These are phyloP conservation scores for Arbutus unedo DNA, from an alignment of 148 eudicot species.

Conservation along the genomic window DNA sequence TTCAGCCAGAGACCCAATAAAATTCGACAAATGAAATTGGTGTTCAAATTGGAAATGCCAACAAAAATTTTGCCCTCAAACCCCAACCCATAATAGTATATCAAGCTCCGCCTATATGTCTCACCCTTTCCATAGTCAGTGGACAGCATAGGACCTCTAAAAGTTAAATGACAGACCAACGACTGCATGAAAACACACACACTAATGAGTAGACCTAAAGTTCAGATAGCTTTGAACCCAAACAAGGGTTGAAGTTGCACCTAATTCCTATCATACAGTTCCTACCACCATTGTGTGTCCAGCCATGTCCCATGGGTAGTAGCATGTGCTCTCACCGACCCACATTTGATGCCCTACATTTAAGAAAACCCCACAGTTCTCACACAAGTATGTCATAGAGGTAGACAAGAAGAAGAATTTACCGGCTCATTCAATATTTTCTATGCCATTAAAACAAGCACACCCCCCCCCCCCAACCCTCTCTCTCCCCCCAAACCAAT, in stretches of 20 bases:
- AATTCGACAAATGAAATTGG: neutral
- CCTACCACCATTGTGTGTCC: neutral
- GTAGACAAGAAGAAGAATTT: neutral
- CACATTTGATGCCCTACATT: neutral
- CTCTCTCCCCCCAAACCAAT: neutral
- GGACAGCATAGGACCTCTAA: neutral
- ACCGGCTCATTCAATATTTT: neutral
- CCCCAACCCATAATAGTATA: neutral
- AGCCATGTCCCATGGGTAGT: neutral
- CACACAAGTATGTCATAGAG: neutral
- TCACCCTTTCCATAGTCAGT: neutral
- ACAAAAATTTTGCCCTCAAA: neutral
- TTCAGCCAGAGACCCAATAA: neutral
- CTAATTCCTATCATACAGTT: neutral
- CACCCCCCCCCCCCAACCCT: neutral
- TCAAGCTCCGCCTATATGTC: neutral
- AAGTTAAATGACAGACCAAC: neutral
- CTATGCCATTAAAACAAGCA: neutral
- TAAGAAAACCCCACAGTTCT: neutral
- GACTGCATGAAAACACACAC: neutral
- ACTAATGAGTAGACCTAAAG: neutral
- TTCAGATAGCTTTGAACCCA: neutral
- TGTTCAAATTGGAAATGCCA: neutral
- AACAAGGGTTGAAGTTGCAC: slow-evolving; percentile 2
- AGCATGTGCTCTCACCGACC: neutral